Conservation (phyloP, 208 protist species). For the Trypanosoma boissoni region DNA sequence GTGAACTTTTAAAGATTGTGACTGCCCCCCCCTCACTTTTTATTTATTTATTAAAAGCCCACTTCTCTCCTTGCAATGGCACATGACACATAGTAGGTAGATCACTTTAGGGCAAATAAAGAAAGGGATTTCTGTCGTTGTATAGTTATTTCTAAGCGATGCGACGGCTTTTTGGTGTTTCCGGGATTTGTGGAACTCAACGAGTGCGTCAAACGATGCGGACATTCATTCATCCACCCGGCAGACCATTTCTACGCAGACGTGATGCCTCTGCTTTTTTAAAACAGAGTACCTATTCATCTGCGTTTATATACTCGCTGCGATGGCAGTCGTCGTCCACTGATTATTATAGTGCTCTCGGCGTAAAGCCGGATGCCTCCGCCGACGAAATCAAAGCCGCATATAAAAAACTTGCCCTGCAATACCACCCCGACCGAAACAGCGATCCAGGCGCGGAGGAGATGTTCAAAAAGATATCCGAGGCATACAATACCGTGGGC, state of each 20-base stretch:
- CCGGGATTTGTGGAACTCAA: neutral
- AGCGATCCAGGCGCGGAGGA: slow-evolving; percentile 77
- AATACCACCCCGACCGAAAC: slow-evolving; percentile 91
- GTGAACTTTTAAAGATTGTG: too few relatives aligned
- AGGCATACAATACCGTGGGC: slow-evolving; percentile 81
- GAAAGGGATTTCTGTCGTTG: neutral
- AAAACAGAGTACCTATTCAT: neutral
- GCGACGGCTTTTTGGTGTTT: neutral
- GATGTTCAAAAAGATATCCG: slow-evolving; percentile 84
- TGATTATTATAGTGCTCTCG: slow-evolving; percentile 80
- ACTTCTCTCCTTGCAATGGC: too few relatives aligned
- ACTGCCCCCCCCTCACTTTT: too few relatives aligned
- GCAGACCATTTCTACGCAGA: too few relatives aligned
- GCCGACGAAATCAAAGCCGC: slow-evolving; percentile 89
- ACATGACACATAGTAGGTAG: too few relatives aligned
- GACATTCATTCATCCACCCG: too few relatives aligned
- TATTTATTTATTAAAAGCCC: too few relatives aligned
- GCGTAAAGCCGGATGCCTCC: slow-evolving; percentile 66
- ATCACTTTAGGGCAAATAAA: too few relatives aligned
- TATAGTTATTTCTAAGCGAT: neutral
- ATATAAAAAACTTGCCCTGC: slow-evolving; percentile 87
- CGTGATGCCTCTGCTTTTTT: neutral
- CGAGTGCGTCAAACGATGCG: too few relatives aligned
- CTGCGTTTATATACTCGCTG: neutral
- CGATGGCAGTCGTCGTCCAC: slow-evolving; percentile 26